Evolutionary conservation across 192 early-diverging fungal genomes (phyloP).

Genomic region (Coemansia sp.): DNA sequence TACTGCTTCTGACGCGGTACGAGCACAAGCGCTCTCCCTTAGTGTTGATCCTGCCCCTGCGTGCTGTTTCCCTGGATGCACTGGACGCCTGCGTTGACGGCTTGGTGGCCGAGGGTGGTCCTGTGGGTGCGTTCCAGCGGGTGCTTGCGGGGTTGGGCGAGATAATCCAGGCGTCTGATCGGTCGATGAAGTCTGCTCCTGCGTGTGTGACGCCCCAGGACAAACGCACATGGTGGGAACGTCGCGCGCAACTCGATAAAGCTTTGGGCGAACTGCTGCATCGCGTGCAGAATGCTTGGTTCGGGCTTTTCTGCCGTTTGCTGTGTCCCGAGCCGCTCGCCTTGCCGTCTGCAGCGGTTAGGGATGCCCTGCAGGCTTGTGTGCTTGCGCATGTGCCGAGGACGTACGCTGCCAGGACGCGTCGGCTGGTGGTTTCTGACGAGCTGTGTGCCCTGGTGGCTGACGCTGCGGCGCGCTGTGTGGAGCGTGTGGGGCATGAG

Average conservation of each 20-base stretch:
- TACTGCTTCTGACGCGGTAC: constrained; percentile 71
- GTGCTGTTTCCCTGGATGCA: constrained; percentile 39
- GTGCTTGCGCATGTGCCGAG: too few species aligned
- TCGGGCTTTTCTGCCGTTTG: constrained; percentile 72
- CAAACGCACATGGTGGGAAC: constrained; percentile 81
- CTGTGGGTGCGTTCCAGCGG: constrained; percentile 48
- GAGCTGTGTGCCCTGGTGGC: too few species aligned
- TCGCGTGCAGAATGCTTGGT: constrained; percentile 75
- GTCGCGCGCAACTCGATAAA: constrained; percentile 66
- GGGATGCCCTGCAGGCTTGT: too few species aligned
- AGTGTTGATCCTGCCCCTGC: constrained; percentile 72
- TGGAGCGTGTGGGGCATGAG: too few species aligned
- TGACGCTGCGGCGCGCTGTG: too few species aligned
- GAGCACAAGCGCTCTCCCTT: constrained; percentile 52
- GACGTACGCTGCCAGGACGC: too few species aligned
- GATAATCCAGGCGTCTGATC: constrained; percentile 68
- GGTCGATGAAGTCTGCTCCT: constrained; percentile 59
- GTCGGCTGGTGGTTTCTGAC: too few species aligned
- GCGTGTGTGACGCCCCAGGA: constrained; percentile 57
- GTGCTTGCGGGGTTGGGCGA: constrained; percentile 56
- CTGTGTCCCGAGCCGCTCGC: constrained; percentile 14
- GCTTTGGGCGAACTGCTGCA: constrained; percentile 62
- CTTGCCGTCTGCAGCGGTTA: too few species aligned
- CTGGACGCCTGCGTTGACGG: constrained; percentile 8
- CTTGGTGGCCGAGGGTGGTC: constrained; percentile 19